Base-by-base conservation (phyloP, 2,329 filamentous ascomycete genomes). In the Trichoderma oligosporum region DNA sequence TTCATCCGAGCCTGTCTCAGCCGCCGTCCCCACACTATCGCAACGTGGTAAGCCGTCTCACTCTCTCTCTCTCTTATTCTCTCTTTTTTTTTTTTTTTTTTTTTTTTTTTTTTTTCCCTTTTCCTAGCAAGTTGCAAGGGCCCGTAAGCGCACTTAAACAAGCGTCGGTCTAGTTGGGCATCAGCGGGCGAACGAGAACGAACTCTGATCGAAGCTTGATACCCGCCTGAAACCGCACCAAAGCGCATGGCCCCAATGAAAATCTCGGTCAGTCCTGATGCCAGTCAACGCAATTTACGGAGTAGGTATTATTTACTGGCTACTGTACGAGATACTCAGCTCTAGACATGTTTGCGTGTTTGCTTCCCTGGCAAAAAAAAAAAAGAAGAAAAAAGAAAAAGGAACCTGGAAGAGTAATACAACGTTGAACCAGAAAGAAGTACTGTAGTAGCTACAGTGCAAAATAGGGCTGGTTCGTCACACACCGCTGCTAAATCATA, bases 401-500 rank as follows among this genome's bases (percentile, higher is more conserved):
- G n/a, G n/a, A n/a, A n/a, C n/a, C n/a, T n/a, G n/a, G n/a, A n/a
- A n/a, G n/a, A n/a, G n/a, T n/a, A n/a, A n/a, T n/a, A n/a, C n/a
- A n/a, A n/a, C n/a, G n/a, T n/a, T 7, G 18, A 8, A 12, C 18
- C 18, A n/a, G 7, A 47, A 35, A 31, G 29, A 47, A 31, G 36
- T 16, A 52, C 45, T 22, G 35, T n/a, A 33, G 11, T 35, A 25
- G 24, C 16, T 35, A 29, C 44, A 25, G 31, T 20, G 31, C 48
- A n/a, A 42, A 38, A 41, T 52, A 42, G 36, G 38, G 38, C 48
- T 52, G 25, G 38, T 7, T 22, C 36, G 27, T 22, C 27, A 25
- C 48, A 52, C 48, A 52, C 48, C 48, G 48, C 48, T 52, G 27
- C 36, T 20, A 42, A 38, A 52, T 42, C 18, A 41, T 42, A 11